A percentile compares a stretch with the other conserved stretches of the same genome.
Conservation (phyloP, 2,329 filamentous ascomycete genomes). For the Penicillium sp. region DNA sequence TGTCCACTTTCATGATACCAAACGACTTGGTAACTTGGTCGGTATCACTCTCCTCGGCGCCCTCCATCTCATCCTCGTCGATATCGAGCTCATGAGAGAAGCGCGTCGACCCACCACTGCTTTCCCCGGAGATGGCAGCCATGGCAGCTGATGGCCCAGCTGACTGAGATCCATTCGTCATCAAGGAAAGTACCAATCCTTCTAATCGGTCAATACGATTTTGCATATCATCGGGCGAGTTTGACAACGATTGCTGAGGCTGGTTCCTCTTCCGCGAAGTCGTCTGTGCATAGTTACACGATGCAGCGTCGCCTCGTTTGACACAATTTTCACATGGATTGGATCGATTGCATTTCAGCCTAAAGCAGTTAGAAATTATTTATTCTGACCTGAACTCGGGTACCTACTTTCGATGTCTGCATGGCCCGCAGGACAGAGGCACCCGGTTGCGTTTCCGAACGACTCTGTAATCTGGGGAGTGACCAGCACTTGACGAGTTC, state of each 20-base stretch:
- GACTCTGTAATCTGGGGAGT: constrained; percentile 84
- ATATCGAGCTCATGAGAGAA: constrained; percentile 41
- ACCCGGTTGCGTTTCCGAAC: constrained; percentile 91
- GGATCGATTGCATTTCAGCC: constrained; percentile 88
- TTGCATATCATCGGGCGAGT: constrained; percentile 91
- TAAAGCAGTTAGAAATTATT: constrained; percentile 29
- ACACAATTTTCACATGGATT: constrained; percentile 93
- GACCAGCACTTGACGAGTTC: constrained; percentile 71
- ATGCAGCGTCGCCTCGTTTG: constrained; percentile 76
- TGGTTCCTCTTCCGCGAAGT: constrained; percentile 70
- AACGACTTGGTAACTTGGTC: constrained; percentile 72
- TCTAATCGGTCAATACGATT: constrained; percentile 95
- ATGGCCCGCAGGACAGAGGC: constrained; percentile 87
- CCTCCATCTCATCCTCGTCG: constrained; percentile 60
- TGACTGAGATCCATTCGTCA: constrained; percentile 79
- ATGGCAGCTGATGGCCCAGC: constrained; percentile 61
- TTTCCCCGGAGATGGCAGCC: constrained; percentile 53
- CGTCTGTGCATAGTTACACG: constrained; percentile 78
- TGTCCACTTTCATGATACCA: constrained; percentile 81
- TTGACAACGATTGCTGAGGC: constrained; percentile 56
- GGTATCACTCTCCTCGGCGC: constrained; percentile 65
- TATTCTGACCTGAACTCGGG: constrained; percentile 1
- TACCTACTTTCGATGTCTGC: constrained; percentile 83
- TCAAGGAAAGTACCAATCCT: constrained; percentile 85
- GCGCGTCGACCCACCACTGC: constrained; percentile 40